phyloP scores from a whole-genome alignment of 352 stramenopile species.

The Phytophthora vignae region DNA sequence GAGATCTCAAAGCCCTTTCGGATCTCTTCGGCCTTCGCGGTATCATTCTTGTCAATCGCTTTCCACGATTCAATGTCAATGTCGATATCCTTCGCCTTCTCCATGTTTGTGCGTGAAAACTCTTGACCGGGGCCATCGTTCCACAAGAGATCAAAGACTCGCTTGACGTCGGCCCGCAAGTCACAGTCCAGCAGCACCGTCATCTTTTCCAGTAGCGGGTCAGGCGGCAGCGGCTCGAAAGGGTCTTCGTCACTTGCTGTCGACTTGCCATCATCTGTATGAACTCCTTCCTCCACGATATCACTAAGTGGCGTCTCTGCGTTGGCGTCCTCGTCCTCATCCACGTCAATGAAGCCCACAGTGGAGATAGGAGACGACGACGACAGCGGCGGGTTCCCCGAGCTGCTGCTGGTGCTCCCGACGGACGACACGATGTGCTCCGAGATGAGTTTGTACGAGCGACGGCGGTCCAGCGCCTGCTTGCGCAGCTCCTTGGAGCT shows the following conservation, averaged over 20 bases:
- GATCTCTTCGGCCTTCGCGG: constrained; percentile 28
- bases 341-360: constrained; percentile 58
- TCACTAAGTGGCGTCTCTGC: constrained; percentile 31
- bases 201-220: constrained; percentile 66
- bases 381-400: constrained; percentile 17
- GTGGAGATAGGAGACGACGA: constrained; percentile 44
- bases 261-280: constrained; percentile 55
- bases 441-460: constrained; percentile 60
- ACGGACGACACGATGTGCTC: constrained; percentile 39
- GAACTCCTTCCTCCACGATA: constrained; percentile 33
- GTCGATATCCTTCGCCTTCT: constrained; percentile 72
- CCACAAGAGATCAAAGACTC: constrained; percentile 76
- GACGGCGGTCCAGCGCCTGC: constrained; percentile 62
- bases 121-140: constrained; percentile 59
- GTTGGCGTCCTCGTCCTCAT: constrained; percentile 40
- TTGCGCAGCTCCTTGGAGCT: constrained; percentile 56
- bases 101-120: constrained; percentile 62
- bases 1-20: constrained; percentile 55
- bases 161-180: constrained; percentile 64
- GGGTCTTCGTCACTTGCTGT: constrained; percentile 63
- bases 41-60: constrained; percentile 40
- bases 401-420: constrained; percentile 2
- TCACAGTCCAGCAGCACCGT: constrained; percentile 77
- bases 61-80: constrained; percentile 72
- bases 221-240: constrained; percentile 64